phyloP scores from a whole-genome alignment of 148 eudicot species.

The Heliosperma pusillum region DNA sequence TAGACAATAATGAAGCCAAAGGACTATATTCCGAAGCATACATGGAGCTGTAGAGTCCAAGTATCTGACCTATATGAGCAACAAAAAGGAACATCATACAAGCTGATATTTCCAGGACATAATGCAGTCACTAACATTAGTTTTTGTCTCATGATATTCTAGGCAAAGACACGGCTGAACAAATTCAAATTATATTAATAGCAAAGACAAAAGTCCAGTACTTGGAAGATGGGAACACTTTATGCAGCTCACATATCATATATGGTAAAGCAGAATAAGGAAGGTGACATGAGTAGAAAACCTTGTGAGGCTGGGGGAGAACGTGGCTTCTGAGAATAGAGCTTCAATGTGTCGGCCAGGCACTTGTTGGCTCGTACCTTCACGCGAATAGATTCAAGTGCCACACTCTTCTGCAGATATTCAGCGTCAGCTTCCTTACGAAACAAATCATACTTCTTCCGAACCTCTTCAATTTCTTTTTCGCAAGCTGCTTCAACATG shows the following conservation, averaged over 20 bases:
- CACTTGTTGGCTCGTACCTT: conserved; percentile 31
- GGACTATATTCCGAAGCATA: no score
- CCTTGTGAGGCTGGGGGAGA: conserved; percentile 23
- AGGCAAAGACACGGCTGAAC: not conserved
- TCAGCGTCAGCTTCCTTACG: conserved; percentile 34
- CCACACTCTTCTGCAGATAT: conserved; percentile 29
- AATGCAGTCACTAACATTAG: no score
- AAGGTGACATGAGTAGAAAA: not conserved
- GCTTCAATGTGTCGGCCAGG: conserved; percentile 35
- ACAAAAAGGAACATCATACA: not conserved
- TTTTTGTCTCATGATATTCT: not conserved
- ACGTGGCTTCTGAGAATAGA: not conserved
- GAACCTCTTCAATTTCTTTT: conserved; percentile 47
- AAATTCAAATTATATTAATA: not conserved
- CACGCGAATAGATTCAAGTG: conserved; percentile 26
- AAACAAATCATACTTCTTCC: conserved; percentile 38
- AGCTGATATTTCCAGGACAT: not conserved
- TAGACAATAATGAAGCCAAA: no score
- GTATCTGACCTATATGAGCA: not conserved
- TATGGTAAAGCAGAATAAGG: not conserved
- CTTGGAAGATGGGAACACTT: not conserved
- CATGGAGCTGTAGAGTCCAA: no score
- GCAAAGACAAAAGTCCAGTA: not conserved
- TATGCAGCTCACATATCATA: not conserved
- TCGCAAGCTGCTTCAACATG: conserved; percentile 34